Percentiles rank a stretch among this genome's conserved stretches.
Evolutionary conservation across 495 filamentous ascomycete genomes (phyloP).

Genomic region (Penicillium pancosmium): DNA sequence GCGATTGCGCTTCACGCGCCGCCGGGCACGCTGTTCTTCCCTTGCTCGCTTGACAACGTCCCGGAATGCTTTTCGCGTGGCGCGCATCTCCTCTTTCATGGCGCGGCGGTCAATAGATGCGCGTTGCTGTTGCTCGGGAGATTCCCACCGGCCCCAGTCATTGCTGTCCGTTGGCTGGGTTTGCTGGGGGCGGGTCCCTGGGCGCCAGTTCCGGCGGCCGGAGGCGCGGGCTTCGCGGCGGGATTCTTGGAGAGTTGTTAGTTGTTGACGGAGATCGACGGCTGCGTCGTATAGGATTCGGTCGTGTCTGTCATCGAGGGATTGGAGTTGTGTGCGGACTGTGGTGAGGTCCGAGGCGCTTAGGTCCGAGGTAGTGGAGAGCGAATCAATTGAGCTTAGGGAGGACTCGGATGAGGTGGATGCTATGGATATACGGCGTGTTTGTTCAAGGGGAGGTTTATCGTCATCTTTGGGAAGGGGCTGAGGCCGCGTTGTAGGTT

Average conservation of each 20-base stretch:
- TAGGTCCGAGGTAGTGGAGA: constrained; percentile 47
- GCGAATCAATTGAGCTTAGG: constrained; percentile 44
- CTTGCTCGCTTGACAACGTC: constrained; percentile 44
- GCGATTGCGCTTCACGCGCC: constrained; percentile 27
- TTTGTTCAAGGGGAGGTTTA: constrained; percentile 19
- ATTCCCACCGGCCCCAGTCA: constrained; percentile 47
- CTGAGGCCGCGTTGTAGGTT: constrained; percentile 7
- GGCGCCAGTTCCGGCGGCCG: constrained; percentile 29
- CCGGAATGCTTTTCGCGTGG: constrained; percentile 43
- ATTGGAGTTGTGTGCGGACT: constrained; percentile 43
- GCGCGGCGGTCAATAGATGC: constrained; percentile 34
- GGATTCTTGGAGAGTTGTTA: constrained; percentile 40
- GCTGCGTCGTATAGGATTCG: constrained; percentile 44
- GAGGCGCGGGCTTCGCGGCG: constrained; percentile 37
- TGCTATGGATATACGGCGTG: constrained; percentile 37
- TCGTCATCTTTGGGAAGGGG: constrained; percentile 5
- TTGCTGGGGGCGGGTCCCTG: constrained; percentile 25
- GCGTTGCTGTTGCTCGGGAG: constrained; percentile 39
- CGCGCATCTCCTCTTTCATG: constrained; percentile 44
- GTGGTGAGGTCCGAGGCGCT: constrained; percentile 44
- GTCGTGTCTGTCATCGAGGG: constrained; percentile 43
- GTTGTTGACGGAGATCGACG: constrained; percentile 42
- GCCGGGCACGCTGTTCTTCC: constrained; percentile 40
- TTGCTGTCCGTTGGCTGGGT: constrained; percentile 10
- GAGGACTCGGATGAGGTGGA: constrained; percentile 45